These are phyloP conservation scores for Tephrocybe sp. DNA, from an alignment of 768 basidiomycete genomes.

Conservation along the genomic window DNA sequence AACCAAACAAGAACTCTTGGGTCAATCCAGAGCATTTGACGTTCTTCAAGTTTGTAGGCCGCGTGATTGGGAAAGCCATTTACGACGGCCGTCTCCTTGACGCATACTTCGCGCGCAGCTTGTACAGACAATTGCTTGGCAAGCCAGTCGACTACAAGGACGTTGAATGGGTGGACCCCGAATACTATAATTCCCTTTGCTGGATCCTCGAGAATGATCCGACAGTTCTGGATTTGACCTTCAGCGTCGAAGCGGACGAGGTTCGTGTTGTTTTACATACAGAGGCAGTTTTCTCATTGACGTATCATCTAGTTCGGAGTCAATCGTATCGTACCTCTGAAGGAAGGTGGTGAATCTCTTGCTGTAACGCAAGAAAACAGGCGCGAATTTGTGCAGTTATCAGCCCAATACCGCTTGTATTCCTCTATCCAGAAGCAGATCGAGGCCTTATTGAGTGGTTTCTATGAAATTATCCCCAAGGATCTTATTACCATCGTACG, in stretches of 20 bases:
- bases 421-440: slow-evolving; percentile 97
- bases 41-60: slow-evolving; percentile 98
- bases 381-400: slow-evolving; percentile 92
- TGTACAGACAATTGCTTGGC: slow-evolving; percentile 93
- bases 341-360: slow-evolving; percentile 78
- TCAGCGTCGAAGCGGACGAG: slow-evolving; percentile 96
- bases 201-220: slow-evolving; percentile 99
- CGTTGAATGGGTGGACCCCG: slow-evolving; percentile 97
- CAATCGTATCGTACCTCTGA: slow-evolving; percentile 83
- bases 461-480: slow-evolving; percentile 98
- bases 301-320: slow-evolving; percentile 75
- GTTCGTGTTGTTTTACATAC: slow-evolving; percentile 35
- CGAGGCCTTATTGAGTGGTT: slow-evolving; percentile 82
- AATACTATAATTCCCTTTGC: slow-evolving; percentile 95
- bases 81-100: slow-evolving; percentile 95
- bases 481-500: slow-evolving; percentile 90
- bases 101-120: slow-evolving; percentile 95
- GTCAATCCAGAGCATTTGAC: slow-evolving; percentile 94
- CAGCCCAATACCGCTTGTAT: slow-evolving; percentile 90
- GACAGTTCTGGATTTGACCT: slow-evolving; percentile 80
- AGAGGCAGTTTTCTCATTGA: slow-evolving; percentile 3
- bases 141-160: slow-evolving; percentile 95
- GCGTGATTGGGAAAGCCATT: slow-evolving; percentile 96
- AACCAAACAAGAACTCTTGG: slow-evolving; percentile 91
- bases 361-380: slow-evolving; percentile 97